Conservation (phyloP, 345 rosid species). For the Barbarea vulgaris region DNA sequence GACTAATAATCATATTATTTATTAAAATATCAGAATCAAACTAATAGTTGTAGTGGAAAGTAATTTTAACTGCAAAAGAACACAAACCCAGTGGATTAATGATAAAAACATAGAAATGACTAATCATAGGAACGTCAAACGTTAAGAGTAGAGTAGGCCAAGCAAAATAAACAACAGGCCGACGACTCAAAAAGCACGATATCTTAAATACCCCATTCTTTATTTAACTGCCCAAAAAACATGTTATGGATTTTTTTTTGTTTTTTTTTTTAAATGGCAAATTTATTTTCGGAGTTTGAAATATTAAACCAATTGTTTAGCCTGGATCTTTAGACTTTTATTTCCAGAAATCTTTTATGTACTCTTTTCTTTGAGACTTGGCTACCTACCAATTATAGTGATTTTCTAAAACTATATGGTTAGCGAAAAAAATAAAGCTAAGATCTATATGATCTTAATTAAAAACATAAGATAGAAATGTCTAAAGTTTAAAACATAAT, state of each 20-base stretch:
- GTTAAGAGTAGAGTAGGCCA: not conserved
- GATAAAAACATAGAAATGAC: not conserved
- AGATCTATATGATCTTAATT: too few relatives aligned
- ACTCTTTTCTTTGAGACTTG: too few relatives aligned
- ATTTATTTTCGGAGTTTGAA: too few relatives aligned
- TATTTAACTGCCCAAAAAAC: not conserved
- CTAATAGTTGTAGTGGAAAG: not conserved
- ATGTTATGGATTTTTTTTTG: not conserved
- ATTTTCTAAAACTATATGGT: too few relatives aligned
- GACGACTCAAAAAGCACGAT: not conserved
- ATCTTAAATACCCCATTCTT: not conserved
- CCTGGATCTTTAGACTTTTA: not conserved
- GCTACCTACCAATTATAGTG: too few relatives aligned
- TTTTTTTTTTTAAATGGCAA: too few relatives aligned
- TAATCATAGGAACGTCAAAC: not conserved
- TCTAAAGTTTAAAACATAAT: too few relatives aligned
- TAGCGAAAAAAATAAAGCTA: too few relatives aligned
- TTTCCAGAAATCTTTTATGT: not conserved
- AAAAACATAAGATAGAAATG: too few relatives aligned
- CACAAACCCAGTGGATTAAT: not conserved
- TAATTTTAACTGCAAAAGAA: conserved; percentile 1
- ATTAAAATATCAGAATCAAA: not conserved
- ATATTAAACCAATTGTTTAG: too few relatives aligned
- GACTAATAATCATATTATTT: not conserved
- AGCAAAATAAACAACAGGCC: not conserved